phyloP scores from a whole-genome alignment of 345 rosid genomes.

The Moricandia arvensis region DNA sequence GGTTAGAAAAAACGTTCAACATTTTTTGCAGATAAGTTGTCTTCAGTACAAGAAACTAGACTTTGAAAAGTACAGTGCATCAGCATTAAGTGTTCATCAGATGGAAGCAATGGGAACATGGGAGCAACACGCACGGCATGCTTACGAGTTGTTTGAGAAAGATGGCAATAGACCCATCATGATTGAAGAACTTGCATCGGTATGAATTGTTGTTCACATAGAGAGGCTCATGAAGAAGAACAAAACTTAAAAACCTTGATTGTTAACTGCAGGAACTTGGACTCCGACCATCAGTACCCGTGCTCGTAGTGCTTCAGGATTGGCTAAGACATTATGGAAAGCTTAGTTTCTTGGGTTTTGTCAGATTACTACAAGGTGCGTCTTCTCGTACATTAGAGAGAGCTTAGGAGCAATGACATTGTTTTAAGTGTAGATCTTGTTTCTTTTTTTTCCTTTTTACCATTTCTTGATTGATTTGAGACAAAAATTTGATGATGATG shows the following conservation, averaged over 20 bases:
- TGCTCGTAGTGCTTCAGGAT: slow-evolving; percentile 85
- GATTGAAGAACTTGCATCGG: slow-evolving; percentile 92
- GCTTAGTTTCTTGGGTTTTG: slow-evolving; percentile 88
- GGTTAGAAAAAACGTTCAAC: slow-evolving; percentile 41
- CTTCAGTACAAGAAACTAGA: slow-evolving; percentile 77
- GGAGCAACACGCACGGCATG: slow-evolving; percentile 85
- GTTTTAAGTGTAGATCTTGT: slow-evolving; percentile 22
- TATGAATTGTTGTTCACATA: slow-evolving; percentile 22
- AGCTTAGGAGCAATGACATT: slow-evolving; percentile 45
- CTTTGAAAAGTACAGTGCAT: slow-evolving; percentile 93
- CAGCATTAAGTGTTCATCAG: slow-evolving; percentile 84
- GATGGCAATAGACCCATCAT: slow-evolving; percentile 85
- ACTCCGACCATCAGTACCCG: slow-evolving; percentile 81
- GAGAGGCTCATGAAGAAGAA: slow-evolving; percentile 3
- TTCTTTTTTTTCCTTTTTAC: neutral
- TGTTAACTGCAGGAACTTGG: slow-evolving; percentile 68
- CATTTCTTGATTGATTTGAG: slow-evolving; percentile 19
- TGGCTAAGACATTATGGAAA: slow-evolving; percentile 90
- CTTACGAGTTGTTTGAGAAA: slow-evolving; percentile 85
- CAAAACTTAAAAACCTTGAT: neutral
- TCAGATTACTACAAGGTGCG: slow-evolving; percentile 83
- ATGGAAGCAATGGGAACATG: slow-evolving; percentile 82
- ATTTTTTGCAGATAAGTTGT: slow-evolving; percentile 58
- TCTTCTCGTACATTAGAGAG: slow-evolving; percentile 75
- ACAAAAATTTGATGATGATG: slow-evolving; percentile 15